phyloP scores from a whole-genome alignment of 257 asterid genomes.

The Ocimum tenuiflorum region DNA sequence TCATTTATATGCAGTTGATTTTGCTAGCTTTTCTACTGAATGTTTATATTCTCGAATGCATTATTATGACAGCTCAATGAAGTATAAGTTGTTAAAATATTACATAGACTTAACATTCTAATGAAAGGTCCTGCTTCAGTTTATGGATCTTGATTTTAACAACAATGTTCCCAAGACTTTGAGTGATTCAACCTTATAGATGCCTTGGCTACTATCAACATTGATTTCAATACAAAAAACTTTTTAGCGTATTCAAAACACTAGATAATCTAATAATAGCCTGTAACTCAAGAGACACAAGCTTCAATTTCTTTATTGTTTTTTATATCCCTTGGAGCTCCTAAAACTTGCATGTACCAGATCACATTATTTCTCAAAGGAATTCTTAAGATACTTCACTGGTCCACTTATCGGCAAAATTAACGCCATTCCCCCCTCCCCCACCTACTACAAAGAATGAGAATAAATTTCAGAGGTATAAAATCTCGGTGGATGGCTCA shows the following conservation, averaged over 20 bases:
- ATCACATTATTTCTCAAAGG: background rate
- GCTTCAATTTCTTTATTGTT: too few species aligned
- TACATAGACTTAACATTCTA: background rate
- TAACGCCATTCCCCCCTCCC: background rate
- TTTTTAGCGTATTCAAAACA: background rate
- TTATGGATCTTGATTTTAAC: background rate
- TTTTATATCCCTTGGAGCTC: background rate
- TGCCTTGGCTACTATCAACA: background rate
- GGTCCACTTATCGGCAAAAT: too few species aligned
- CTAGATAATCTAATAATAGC: background rate
- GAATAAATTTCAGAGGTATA: background rate
- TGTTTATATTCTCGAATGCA: background rate
- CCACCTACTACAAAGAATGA: background rate
- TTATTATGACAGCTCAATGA: background rate
- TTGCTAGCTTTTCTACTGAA: background rate
- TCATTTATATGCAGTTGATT: background rate
- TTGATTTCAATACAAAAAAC: background rate
- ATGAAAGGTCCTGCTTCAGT: background rate
- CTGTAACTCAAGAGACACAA: background rate
- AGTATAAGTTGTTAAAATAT: background rate
- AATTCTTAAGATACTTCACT: background rate
- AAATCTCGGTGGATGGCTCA: constrained; percentile 18
- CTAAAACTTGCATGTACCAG: background rate
- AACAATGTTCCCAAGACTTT: background rate
- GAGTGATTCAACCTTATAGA: background rate